Base-by-base conservation (phyloP, 225 moss, liverwort and hornwort species). In the Takakia lepidozioides region DNA sequence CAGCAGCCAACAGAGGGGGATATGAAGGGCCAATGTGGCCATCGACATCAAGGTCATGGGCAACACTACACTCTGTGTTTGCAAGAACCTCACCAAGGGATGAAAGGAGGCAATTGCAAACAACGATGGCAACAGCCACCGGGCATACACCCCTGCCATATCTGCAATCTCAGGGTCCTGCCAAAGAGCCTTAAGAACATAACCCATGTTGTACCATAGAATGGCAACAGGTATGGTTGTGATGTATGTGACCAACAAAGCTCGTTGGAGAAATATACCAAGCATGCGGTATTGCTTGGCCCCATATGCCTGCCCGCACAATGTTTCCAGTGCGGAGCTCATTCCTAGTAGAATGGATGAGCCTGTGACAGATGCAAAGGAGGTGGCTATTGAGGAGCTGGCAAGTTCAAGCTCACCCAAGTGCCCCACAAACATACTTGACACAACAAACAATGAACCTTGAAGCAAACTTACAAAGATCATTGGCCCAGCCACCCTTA, bases 221-320 rank as follows among this genome's bases (percentile, higher is more conserved):
- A 59, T 17, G 22, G 75, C 64, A 23, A 80, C 28, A 0, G 71
- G 74, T 2, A 71, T 2, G 0, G 67, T 48, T 0, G 63, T 64
- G 18, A 75, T 41, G 29, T 40, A 47, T 2, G 70, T 39, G 4
- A 68, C 67, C 0, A 75, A 20, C 26, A 71, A 34, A 16, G 63
- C 75, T 23, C 75, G 56, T 25, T 80, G 80, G 38, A 80, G 60
- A 27, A 56, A 75, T 16, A 75, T n/a, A 16, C 80, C 74, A 29
- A 80, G 48, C 70, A 70, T 60, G 8, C 21, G 43, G 4, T 64
- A 75, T 41, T 67, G 70, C 46, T 58, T 41, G 0, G 80, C 80
- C n/a, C 80, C 80, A 27, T 59, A 80, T 6, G 79, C 70, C 62
- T 74, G 79, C 20, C 79, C 79, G 24, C 70, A 71, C 25, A 80